Evolutionary conservation across 306 rosid genomes (phyloP), one percentile per base, ranked within the genome.

Genomic region (Crotalaria pallida): DNA sequence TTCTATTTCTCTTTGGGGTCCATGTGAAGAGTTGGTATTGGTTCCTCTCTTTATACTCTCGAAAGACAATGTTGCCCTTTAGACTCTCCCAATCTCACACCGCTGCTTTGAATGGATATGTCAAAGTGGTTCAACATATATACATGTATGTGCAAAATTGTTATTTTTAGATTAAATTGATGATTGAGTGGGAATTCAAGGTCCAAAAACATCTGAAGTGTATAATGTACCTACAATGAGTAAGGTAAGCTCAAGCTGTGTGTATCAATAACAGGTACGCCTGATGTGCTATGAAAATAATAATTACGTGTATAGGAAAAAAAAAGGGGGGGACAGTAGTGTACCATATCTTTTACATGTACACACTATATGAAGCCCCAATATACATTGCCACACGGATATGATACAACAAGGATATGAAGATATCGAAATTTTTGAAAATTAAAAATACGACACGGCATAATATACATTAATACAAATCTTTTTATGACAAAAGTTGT

Each of bases 231-330:
- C 58, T 63, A 55, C 33, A 55, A 73, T 16, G 82, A 73, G 80
- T 50, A 70, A 23, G 16, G 16, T 63, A 78, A 74, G 75, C 84
- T 69, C 77, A 34, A 73, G 26, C 65, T n/a, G 17, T 33, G 75
- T 26, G 84, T 80, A 57, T 72, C 58, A 78, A 82, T 71, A 45
- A 45, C 71, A 52, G 49, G 69, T 16, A 65, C 65, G 80, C 19
- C 74, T 64, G 3, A 58, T 44, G 71, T 48, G 71, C 23, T 66
- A 26, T 12, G 63, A 52, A 58, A 68, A 71, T 57, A 49, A 76
- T 76, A 55, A 67, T 83, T 72, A 40, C 10, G 44, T 63, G 4
- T 52, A n/a, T 23, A 19, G 10, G 50, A 48, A 71, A 19, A 65
- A 72, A 53, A n/a, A 72, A 45, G 23, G 62, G 61, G 13, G 2